Conservation (phyloP, 768 basidiomycete species). For the Tephrocybe sp. region DNA sequence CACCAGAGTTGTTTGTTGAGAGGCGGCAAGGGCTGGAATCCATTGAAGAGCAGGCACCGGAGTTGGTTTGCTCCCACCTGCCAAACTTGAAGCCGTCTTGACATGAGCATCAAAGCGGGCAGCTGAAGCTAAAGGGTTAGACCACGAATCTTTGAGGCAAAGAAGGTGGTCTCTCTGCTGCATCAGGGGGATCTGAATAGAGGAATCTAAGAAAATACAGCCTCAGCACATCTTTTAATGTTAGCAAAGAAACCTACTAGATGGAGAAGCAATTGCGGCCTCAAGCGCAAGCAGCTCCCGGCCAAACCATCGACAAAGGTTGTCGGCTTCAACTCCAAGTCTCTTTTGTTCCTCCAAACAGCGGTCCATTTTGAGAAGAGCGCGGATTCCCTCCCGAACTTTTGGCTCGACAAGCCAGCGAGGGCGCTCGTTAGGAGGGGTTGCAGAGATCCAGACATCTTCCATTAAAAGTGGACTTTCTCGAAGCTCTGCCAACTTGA, state of each 20-base stretch:
- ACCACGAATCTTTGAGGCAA: constrained; percentile 18
- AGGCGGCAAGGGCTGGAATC: too few relatives aligned
- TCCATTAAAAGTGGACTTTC: constrained; percentile 28
- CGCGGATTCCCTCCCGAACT: constrained; percentile 18
- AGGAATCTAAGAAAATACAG: constrained; percentile 6
- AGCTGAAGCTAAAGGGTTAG: constrained; percentile 13
- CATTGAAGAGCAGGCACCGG: too few relatives aligned
- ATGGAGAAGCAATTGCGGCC: too few relatives aligned
- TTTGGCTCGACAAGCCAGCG: constrained; percentile 31
- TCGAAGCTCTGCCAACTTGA: constrained; percentile 23
- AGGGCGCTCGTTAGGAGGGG: constrained; percentile 12
- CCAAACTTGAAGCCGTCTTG: too few relatives aligned
- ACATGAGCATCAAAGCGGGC: constrained; percentile 9
- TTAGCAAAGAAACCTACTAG: too few relatives aligned
- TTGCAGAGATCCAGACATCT: constrained; percentile 32
- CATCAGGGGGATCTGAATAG: constrained; percentile 4
- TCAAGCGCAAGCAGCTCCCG: too few relatives aligned
- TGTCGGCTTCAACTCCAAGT: constrained; percentile 23
- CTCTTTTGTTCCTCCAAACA: constrained; percentile 18
- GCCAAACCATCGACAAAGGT: constrained; percentile 34
- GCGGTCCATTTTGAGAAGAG: constrained; percentile 13
- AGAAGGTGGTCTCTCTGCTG: constrained; percentile 15
- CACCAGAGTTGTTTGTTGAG: too few relatives aligned
- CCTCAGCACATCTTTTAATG: too few relatives aligned
- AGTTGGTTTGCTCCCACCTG: too few relatives aligned